Evolutionary conservation across 345 rosid species (phyloP), one percentile per base, ranked within the genome.

Genomic region (Toxicodendron radicans): DNA sequence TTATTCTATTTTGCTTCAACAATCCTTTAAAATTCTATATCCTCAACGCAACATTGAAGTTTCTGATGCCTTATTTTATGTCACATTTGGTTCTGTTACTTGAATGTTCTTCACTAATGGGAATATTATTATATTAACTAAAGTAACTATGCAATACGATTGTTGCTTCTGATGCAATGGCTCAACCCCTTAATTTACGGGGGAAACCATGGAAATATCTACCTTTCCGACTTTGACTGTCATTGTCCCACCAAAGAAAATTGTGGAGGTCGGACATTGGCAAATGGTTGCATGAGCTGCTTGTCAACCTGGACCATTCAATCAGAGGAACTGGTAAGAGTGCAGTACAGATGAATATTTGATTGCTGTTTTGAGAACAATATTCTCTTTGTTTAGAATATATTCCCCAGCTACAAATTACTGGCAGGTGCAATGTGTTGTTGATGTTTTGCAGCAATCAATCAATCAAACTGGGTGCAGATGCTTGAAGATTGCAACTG

Each of bases 401-500:
- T 64, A 73, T 72, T 68, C 80, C 41, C 27, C 13, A 23, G 71
- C 64, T 41, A 71, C 30, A 64, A 59, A 49, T 30, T 49, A 21
- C 20, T 49, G 58, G 58, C n/a, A 45, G 52, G 38, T 38, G 48
- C 54, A 35, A 27, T 57, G 63, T n/a, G 16, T 35, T 52, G 54
- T 17, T 64, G 48, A 64, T 59, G 73, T 1, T 35, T 65, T 52
- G 65, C 49, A 64, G 70, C 32, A 51, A 59, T 51, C 38, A 30
- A 38, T 38, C 43, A 38, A 38, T 6, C 54, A n/a, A n/a, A n/a
- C 7, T 64, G 30, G 38, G 65, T 69, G 73, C 70, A 57, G 80
- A 80, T 73, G 64, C 80, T 27, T 64, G 56, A 58, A 41, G 70
- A 78, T 70, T 64, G 79, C 66, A 66, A 46, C 32, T 68, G 68